A percentile compares a stretch with the other conserved stretches of the same genome.
Conservation (phyloP, 768 basidiomycete genomes). For the Boletus reticulatus region DNA sequence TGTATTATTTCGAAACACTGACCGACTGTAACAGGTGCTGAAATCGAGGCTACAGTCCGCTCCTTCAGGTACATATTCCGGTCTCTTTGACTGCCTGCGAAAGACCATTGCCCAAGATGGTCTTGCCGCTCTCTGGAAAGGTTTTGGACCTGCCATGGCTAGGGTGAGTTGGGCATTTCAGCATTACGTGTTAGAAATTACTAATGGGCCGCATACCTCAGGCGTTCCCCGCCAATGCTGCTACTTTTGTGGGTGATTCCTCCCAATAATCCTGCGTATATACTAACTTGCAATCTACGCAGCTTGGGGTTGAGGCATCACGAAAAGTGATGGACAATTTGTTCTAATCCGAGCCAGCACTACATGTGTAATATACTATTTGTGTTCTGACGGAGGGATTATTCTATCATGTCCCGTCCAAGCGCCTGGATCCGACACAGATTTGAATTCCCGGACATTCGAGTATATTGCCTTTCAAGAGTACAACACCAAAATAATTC, state of each 20-base stretch:
- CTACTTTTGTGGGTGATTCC: conserved; percentile 70
- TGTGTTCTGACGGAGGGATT: too few relatives aligned
- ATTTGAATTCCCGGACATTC: too few relatives aligned
- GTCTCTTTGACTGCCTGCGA: conserved; percentile 86
- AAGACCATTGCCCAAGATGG: conserved; percentile 93
- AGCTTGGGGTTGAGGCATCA: conserved; percentile 93
- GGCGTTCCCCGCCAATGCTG: conserved; percentile 98
- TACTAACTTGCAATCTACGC: conserved; percentile 4
- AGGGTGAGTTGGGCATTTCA: conserved; percentile 48
- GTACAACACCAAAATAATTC: too few relatives aligned
- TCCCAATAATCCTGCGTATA: not conserved
- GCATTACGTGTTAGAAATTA: not conserved
- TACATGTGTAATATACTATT: too few relatives aligned
- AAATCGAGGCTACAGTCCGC: conserved; percentile 97
- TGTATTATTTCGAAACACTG: not conserved
- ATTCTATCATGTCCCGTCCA: too few relatives aligned
- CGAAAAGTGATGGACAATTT: conserved; percentile 77
- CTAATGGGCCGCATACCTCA: conserved; percentile 29
- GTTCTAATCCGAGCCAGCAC: conserved; percentile 35
- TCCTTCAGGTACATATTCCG: conserved; percentile 95
- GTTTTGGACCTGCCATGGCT: conserved; percentile 96
- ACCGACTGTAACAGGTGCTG: conserved; percentile 60
- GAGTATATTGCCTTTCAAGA: too few relatives aligned
- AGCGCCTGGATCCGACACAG: too few relatives aligned
- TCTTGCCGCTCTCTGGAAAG: conserved; percentile 88